Evolutionary conservation across 345 rosid genomes (phyloP), one percentile per base, ranked within the genome.

Genomic region (Populus pruinosa): DNA sequence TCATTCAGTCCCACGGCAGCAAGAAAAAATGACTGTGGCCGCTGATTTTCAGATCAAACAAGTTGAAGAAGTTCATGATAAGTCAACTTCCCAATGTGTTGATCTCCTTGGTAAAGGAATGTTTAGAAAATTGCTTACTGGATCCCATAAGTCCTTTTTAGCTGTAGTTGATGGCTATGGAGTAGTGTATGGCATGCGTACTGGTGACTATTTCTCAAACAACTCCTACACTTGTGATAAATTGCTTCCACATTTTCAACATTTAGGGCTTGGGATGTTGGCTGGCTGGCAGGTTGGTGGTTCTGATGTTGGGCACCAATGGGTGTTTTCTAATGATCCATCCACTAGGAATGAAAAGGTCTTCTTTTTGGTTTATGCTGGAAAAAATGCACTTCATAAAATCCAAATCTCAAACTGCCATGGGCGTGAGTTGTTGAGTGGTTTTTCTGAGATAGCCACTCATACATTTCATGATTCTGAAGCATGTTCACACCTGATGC

Each of bases 161-260:
- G 93, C 96, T 53, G 96, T 90, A 47, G 88, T 92, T 85, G 99
- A 96, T 83, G 90, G 91, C 80, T 80, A 75, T 81, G 94, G 94
- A 76, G 78, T 91, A 76, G 80, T 86, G 35, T 93, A 91, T 89
- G 89, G 90, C 43, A 72, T 89, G 68, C 79, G 77, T 84, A 82
- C 83, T 74, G 89, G 87, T 72, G 87, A 87, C 69, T 79, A 82
- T 82, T 79, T 91, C 63, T 86, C 90, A 55, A 85, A 84, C 36
- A 83, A 82, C 64, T 81, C 74, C 71, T 74, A 80, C 64, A 61
- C 86, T 18, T 41, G 80, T 56, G 73, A 78, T 47, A 87, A 88
- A 75, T 84, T 84, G 78, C 84, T 75, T 82, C 90, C 93, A 63
- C 83, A 73, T 80, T 83, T 86, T 80, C 86, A 81, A 80, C 86